These are phyloP conservation scores for Pythium guiyangense DNA, from an alignment of 352 stramenopile genomes.

Conservation along the genomic window DNA sequence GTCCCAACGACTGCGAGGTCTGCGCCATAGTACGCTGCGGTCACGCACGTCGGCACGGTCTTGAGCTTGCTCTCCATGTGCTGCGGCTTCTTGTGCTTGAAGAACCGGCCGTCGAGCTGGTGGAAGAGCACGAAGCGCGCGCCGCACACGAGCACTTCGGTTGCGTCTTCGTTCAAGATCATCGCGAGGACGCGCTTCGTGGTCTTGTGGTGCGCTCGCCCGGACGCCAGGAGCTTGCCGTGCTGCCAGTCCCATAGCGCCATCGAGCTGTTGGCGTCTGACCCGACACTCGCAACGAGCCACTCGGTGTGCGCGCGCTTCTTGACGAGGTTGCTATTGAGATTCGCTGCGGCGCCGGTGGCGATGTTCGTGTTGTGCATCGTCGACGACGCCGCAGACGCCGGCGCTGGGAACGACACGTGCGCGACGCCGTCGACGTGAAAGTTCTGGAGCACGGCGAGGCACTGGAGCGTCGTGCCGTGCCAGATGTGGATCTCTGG, in stretches of 20 bases:
- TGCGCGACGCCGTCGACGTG: slow-evolving; percentile 47
- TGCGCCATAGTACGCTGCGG: slow-evolving; percentile 50
- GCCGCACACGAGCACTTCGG: slow-evolving; percentile 60
- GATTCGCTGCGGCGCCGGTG: slow-evolving; percentile 20
- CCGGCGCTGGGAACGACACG: slow-evolving; percentile 50
- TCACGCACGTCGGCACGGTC: slow-evolving; percentile 40
- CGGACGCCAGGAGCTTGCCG: slow-evolving; percentile 50
- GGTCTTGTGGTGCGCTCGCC: slow-evolving; percentile 28
- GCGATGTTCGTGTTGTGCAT: slow-evolving; percentile 25
- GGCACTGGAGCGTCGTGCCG: slow-evolving; percentile 53
- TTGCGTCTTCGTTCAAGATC: slow-evolving; percentile 61
- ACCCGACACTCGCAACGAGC: slow-evolving; percentile 57
- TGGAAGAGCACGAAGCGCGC: slow-evolving; percentile 65
- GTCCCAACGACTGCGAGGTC: slow-evolving; percentile 63
- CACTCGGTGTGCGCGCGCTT: slow-evolving; percentile 52
- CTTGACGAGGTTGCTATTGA: slow-evolving; percentile 46
- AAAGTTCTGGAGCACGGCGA: slow-evolving; percentile 63
- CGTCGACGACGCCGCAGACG: slow-evolving; percentile 36
- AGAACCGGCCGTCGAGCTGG: slow-evolving; percentile 44
- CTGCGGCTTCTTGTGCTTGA: slow-evolving; percentile 67
- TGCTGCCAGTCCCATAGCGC: slow-evolving; percentile 81
- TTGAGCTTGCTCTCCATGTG: slow-evolving; percentile 31
- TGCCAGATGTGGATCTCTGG: slow-evolving; percentile 76
- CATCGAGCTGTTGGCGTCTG: slow-evolving; percentile 59
- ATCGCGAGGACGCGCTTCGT: slow-evolving; percentile 47